Evolutionary conservation across 495 filamentous ascomycete genomes (phyloP).

Genomic region (Podospora pseudoanserina): DNA sequence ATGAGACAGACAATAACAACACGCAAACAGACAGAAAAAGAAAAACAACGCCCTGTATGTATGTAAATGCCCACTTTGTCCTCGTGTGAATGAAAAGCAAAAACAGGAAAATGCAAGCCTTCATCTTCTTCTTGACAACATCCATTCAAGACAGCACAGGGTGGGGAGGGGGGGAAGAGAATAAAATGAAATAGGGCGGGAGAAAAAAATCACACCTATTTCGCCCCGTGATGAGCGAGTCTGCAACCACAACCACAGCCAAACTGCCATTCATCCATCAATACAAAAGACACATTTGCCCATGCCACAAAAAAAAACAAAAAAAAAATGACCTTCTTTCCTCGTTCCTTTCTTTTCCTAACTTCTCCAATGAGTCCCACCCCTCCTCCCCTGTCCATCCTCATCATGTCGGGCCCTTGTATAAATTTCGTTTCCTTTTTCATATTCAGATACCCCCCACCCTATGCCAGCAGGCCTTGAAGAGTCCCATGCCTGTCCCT

Average conservation of each 20-base stretch:
- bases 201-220: not conserved
- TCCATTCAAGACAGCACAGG: not conserved
- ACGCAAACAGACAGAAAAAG: not conserved
- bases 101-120: not conserved
- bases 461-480: not conserved
- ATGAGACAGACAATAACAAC: not conserved
- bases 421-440: not conserved
- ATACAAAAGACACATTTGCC: not conserved
- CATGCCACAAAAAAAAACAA: not conserved
- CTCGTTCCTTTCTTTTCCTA: not conserved
- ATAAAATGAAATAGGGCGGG: too few species aligned
- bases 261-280: conserved; percentile 8
- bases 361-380: too few species aligned
- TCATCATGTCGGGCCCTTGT: not conserved
- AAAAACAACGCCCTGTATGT: not conserved
- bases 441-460: not conserved
- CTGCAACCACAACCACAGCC: conserved; percentile 1
- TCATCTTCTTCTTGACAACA: not conserved
- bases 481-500: not conserved
- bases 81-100: not conserved
- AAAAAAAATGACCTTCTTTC: not conserved
- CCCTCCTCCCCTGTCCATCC: not conserved
- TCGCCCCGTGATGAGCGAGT: not conserved
- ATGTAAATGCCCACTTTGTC: not conserved
- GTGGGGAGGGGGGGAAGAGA: too few species aligned